A percentile compares a stretch with the other conserved stretches of the same genome.
phyloP scores from a whole-genome alignment of 805 yeast species.

The Clavispora fructus region DNA sequence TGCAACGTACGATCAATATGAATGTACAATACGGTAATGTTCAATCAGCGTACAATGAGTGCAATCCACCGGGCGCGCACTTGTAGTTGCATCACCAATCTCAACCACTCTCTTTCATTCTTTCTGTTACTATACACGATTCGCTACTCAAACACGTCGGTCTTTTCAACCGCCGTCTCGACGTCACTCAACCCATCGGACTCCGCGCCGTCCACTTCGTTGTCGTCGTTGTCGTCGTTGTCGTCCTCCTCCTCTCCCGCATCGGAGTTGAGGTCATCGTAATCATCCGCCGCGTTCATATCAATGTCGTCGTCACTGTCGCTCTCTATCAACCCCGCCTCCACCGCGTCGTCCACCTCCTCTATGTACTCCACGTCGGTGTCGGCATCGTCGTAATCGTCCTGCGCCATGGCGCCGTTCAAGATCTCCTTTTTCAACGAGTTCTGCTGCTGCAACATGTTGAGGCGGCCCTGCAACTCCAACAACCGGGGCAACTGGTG shows the following conservation, averaged over 20 bases:
- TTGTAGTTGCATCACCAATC: too few relatives aligned
- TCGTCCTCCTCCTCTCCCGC: slow-evolving; percentile 4
- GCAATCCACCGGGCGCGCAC: too few relatives aligned
- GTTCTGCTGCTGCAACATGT: slow-evolving; percentile 41
- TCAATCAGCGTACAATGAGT: too few relatives aligned
- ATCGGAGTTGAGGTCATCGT: slow-evolving; percentile 6
- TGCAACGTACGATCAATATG: too few relatives aligned
- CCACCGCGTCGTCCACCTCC: slow-evolving; percentile 53
- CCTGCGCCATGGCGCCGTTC: slow-evolving; percentile 16
- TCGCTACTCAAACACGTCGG: slow-evolving; percentile 9
- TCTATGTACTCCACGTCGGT: slow-evolving; percentile 67
- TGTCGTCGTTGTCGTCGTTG: slow-evolving; percentile 6
- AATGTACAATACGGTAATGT: too few relatives aligned
- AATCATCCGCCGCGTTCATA: slow-evolving; percentile 4
- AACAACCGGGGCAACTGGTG: slow-evolving; percentile 44
- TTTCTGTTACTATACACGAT: not conserved
- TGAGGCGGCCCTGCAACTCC: slow-evolving; percentile 47
- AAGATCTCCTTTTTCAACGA: slow-evolving; percentile 38
- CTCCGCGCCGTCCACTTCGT: not conserved
- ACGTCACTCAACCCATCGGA: slow-evolving; percentile 16
- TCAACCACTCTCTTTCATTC: too few relatives aligned
- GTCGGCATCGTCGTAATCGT: slow-evolving; percentile 30
- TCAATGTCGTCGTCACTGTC: slow-evolving; percentile 11
- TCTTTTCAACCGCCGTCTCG: slow-evolving; percentile 13
- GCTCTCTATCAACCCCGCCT: slow-evolving; percentile 13